Evolutionary conservation across 352 stramenopile species (phyloP), one percentile per base, ranked within the genome.

Genomic region (Saprolegnia parasitica): DNA sequence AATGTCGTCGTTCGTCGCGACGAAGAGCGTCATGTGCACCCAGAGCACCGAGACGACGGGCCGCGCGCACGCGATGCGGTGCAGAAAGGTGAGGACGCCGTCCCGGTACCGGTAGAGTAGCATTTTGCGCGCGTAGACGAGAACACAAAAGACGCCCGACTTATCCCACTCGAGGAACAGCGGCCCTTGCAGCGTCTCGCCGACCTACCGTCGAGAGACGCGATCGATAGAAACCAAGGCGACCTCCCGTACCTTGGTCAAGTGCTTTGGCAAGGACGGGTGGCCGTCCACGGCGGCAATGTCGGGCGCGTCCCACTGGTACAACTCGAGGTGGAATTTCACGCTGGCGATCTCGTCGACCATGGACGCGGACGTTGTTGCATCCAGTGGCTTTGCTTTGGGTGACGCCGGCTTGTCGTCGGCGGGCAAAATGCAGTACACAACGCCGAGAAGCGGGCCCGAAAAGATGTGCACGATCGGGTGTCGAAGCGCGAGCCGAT

Each of bases 21-120:
- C 81, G 68, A 93, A 90, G 8, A 93, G 77, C 55, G 83, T 87
- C 47, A 90, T 81, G 46, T 89, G 76, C 46, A 87, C 76, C 81
- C 84, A 93, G 23, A 80, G 65, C 32, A 91, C 68, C 4, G 81
- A 89, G 46, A 74, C 18, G 1, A 74, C 74, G 4, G 75, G 70
- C 16, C 76, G 73, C 20, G 67, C 47, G 24, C 76, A 87, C 4
- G 80, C 65, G 29, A 93, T 89, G 21, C 88, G 77, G 91, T 89
- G 29, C 86, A 78, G 65, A 42, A 15, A 32, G 8, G 68, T 56
- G 58, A 58, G 15, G 13, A 56, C 39, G 32, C 29, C 29, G 58
- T 21, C n/a, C 20, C 29, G 29, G 29, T n/a, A 9, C 16, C 72
- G 76, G 45, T 81, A 87, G 42, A 91, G 79, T 58, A 77, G 77